Conservation (phyloP, 2,329 filamentous ascomycete species). For the Tetracladium maxilliforme region DNA sequence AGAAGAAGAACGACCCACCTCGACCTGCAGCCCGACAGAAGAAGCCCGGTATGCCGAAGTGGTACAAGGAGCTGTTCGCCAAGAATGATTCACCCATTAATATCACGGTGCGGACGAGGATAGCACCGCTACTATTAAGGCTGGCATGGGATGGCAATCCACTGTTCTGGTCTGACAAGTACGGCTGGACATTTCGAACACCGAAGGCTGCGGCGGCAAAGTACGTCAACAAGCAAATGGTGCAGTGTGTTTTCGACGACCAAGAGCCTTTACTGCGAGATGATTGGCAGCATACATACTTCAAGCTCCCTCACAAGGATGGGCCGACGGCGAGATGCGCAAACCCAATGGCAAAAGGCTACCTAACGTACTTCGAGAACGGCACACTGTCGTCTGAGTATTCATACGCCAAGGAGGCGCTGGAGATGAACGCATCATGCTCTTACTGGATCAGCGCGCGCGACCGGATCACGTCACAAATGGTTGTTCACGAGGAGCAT, state of each 20-base stretch:
- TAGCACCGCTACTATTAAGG: conserved; percentile 72
- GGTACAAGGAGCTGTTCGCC: conserved; percentile 85
- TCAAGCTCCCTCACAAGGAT: conserved; percentile 94
- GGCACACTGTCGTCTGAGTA: conserved; percentile 80
- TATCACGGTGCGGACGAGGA: conserved; percentile 72
- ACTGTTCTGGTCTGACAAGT: conserved; percentile 81
- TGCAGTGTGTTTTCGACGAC: conserved; percentile 64
- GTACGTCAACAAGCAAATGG: conserved; percentile 59
- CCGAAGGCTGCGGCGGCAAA: conserved; percentile 41
- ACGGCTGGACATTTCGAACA: conserved; percentile 87
- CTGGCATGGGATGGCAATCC: conserved; percentile 83
- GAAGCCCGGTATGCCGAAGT: conserved; percentile 84
- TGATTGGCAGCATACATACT: conserved; percentile 56
- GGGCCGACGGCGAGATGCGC: conserved; percentile 72
- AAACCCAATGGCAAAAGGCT: conserved; percentile 83
- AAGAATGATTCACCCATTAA: conserved; percentile 55
- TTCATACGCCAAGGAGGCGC: conserved; percentile 77
- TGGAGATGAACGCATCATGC: conserved; percentile 97
- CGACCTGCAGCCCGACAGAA: conserved; percentile 74
- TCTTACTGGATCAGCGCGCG: conserved; percentile 98
- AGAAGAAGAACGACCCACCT: conserved; percentile 70
- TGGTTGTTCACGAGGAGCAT: conserved; percentile 78
- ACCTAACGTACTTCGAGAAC: conserved; percentile 80
- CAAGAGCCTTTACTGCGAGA: conserved; percentile 48
- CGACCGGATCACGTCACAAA: conserved; percentile 85